Conservation (phyloP, 2,329 filamentous ascomycete genomes). For the Aspergillus glaucus region DNA sequence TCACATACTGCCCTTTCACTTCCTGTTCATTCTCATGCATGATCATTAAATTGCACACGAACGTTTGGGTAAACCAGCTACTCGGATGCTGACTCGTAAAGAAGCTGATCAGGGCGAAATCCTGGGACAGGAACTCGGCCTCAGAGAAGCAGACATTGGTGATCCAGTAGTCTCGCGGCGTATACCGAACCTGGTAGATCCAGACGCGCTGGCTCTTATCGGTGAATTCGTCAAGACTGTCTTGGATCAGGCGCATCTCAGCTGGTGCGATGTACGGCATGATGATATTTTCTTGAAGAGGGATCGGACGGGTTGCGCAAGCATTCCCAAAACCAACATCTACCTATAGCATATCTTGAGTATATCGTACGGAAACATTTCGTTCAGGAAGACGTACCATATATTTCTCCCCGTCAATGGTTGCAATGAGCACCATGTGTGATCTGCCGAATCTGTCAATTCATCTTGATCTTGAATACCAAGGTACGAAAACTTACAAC, state of each 20-base stretch:
- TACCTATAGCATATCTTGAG: slow-evolving; percentile 37
- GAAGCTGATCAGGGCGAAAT: slow-evolving; percentile 58
- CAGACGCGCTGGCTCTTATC: slow-evolving; percentile 47
- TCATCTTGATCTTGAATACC: neutral
- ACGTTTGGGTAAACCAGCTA: slow-evolving; percentile 50
- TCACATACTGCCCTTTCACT: slow-evolving; percentile 48
- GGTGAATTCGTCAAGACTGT: slow-evolving; percentile 42
- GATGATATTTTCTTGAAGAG: slow-evolving; percentile 39
- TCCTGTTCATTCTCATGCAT: slow-evolving; percentile 41
- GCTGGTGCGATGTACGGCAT: slow-evolving; percentile 47
- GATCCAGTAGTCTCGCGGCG: slow-evolving; percentile 47
- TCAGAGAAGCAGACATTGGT: slow-evolving; percentile 61
- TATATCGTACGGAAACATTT: neutral
- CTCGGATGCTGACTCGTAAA: slow-evolving; percentile 45
- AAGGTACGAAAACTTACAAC: slow-evolving; percentile 33
- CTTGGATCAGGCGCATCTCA: slow-evolving; percentile 49
- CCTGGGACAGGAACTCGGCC: slow-evolving; percentile 55
- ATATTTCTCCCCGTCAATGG: slow-evolving; percentile 43
- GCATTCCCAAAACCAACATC: slow-evolving; percentile 63
- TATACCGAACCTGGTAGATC: slow-evolving; percentile 58
- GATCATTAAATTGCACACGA: slow-evolving; percentile 53
- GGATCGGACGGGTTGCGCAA: slow-evolving; percentile 53
- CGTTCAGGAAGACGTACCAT: slow-evolving; percentile 19
- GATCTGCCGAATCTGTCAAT: slow-evolving; percentile 20
- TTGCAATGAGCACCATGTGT: slow-evolving; percentile 59